Conservation (phyloP, 2,329 filamentous ascomycete genomes). For the Sporothrix globosa region DNA sequence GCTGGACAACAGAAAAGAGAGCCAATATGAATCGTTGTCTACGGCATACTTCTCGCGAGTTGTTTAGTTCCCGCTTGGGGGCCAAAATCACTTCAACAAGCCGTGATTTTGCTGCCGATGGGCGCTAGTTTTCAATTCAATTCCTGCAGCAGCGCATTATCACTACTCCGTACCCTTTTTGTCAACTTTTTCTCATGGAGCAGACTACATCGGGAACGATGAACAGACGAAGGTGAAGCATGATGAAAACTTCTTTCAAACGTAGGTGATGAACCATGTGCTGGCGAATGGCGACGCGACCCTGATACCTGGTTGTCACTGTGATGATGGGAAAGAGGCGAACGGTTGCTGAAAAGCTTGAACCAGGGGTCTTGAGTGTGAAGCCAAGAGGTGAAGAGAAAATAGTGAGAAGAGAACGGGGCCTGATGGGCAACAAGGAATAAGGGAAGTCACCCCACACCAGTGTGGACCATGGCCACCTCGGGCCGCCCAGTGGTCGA, state of each 20-base stretch:
- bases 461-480: slow-evolving; percentile 9
- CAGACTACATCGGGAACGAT: background rate
- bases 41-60: background rate
- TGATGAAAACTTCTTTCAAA: background rate
- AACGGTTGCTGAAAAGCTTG: background rate
- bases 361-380: background rate
- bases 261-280: background rate
- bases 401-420: background rate
- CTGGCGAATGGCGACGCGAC: slow-evolving; percentile 17
- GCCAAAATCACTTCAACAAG: slow-evolving; percentile 3
- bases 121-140: background rate
- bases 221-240: background rate
- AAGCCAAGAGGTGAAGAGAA: slow-evolving; percentile 4
- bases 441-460: background rate
- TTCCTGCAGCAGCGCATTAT: background rate
- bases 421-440: background rate
- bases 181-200: background rate
- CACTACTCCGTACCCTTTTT: background rate
- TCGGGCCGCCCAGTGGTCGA: slow-evolving; percentile 28
- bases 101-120: background rate
- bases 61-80: slow-evolving; percentile 23
- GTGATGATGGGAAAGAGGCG: background rate
- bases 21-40: background rate
- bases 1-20: background rate
- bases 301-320: background rate